Evolutionary conservation across 495 filamentous ascomycete species (phyloP).

Genomic region (Trichocladium uniseriatum): DNA sequence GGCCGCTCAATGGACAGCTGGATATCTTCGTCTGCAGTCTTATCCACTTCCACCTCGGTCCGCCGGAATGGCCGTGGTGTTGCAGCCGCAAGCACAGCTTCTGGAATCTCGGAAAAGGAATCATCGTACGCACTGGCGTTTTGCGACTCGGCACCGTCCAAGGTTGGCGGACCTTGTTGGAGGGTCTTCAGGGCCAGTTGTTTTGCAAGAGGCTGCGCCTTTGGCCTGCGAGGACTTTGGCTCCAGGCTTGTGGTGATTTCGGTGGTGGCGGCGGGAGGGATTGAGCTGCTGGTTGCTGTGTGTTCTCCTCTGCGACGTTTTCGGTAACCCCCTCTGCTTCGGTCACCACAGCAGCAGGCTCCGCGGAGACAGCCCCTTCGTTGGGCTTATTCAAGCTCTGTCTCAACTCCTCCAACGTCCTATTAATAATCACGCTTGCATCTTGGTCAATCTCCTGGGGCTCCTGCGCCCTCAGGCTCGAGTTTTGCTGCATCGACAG

Average conservation of each 20-base stretch:
- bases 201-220: constrained; percentile 14
- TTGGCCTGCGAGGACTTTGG: constrained; percentile 17
- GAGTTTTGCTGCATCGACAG: constrained; percentile 34
- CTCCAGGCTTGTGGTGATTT: constrained; percentile 5
- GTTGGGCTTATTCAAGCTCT: constrained; percentile 19
- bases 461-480: constrained; percentile 25
- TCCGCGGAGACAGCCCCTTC: background rate
- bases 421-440: constrained; percentile 38
- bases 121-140: constrained; percentile 36
- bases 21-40: constrained; percentile 14
- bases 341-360: background rate
- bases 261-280: constrained; percentile 8
- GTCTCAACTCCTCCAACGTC: constrained; percentile 34
- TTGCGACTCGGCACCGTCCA: constrained; percentile 4
- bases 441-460: constrained; percentile 34
- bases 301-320: background rate
- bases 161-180: constrained; percentile 7
- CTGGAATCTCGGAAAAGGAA: constrained; percentile 44
- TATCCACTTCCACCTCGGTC: background rate
- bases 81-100: constrained; percentile 37
- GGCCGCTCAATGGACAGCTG: constrained; percentile 31
- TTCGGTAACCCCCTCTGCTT: constrained; percentile 3
- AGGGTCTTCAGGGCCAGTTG: constrained; percentile 19
- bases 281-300: background rate
- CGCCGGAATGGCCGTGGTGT: constrained; percentile 32